These are phyloP conservation scores for Cladosporium sp. DNA, from an alignment of 2,329 filamentous ascomycete genomes.

Conservation along the genomic window DNA sequence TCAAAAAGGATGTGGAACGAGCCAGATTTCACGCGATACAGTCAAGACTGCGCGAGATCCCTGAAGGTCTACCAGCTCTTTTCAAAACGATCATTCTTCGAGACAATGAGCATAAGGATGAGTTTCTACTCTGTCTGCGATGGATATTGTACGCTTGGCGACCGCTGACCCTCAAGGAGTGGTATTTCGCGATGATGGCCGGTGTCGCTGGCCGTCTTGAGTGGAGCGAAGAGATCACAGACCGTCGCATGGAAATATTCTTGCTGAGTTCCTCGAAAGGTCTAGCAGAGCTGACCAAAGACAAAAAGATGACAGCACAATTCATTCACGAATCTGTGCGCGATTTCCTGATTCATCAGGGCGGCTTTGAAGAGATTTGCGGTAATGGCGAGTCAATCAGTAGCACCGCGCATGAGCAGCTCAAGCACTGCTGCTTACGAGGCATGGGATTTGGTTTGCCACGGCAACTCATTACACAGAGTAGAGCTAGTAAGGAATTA, in stretches of 20 bases:
- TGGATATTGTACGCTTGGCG: conserved; percentile 51
- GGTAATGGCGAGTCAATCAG: neutral
- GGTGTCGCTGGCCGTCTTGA: conserved; percentile 16
- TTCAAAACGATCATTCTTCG: conserved; percentile 50
- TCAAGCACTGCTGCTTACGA: conserved; percentile 18
- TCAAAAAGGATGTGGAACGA: conserved; percentile 39
- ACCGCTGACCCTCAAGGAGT: conserved; percentile 42
- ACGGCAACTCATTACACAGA: neutral
- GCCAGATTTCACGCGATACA: conserved; percentile 30
- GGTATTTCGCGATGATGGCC: conserved; percentile 42
- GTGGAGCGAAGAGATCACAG: conserved; percentile 14
- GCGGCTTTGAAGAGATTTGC: conserved; percentile 30
- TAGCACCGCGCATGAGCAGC: conserved; percentile 17
- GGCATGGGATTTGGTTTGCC: neutral
- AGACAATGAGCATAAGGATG: conserved; percentile 41
- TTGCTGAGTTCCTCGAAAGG: conserved; percentile 48
- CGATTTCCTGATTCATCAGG: conserved; percentile 43
- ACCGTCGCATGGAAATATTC: conserved; percentile 29
- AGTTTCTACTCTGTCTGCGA: conserved; percentile 46
- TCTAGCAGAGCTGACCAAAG: conserved; percentile 41
- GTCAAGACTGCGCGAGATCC: conserved; percentile 37
- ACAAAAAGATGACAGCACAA: conserved; percentile 37
- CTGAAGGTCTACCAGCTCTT: conserved; percentile 40
- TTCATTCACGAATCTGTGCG: conserved; percentile 53
- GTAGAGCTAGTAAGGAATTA: neutral